Base-by-base conservation (phyloP, 2,329 filamentous ascomycete genomes). In the Pseudophaeomoniella oleicola region DNA sequence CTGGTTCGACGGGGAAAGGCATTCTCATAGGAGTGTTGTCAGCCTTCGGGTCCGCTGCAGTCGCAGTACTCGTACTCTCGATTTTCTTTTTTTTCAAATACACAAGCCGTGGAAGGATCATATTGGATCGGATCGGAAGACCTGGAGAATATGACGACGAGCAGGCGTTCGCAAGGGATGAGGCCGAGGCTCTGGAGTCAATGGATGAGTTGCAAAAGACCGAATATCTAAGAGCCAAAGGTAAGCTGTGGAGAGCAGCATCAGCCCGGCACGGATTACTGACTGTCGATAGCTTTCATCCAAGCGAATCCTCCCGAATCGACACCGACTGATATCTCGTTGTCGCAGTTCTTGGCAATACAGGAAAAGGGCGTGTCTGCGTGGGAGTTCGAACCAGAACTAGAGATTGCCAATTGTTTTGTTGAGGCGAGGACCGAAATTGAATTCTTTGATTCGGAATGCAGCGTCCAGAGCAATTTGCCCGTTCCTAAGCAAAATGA, bases 331-430 rank as follows among this genome's bases (percentile, higher is more conserved):
- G 90, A 98, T 55, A 98, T 98, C 45, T 96, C 90, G 15, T 65
- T 98, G 44, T 96, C 90, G 22, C 90, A 98, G 57, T 96, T 94
- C 56, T 72, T 98, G 40, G 90, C 90, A 30, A 98, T 98, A 46
- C 90, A 98, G 63, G 90, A 98, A 64, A 98, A 98, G 59, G 90
- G 90, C 35, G 88, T 98, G n/a, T 94, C 90, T 4, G 90, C 90
- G 4, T 98, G 90, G 90, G 90, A 98, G 58, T 98, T 98, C 52
- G 90, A 96, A 58, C 90, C 90, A n/a, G 90, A 98, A 58, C 65
- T 96, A 22, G 90, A 98, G 60, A 94, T 96, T 47, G 90, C 90
- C 47, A 96, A 96, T 60, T 98, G 90, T 59, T 98, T 98, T 54
- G 90, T 98, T 44, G 88, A 98, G 60, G 88, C 67, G 30, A 76